Conservation (phyloP, 345 rosid species). For the Corchorus olitorius region DNA sequence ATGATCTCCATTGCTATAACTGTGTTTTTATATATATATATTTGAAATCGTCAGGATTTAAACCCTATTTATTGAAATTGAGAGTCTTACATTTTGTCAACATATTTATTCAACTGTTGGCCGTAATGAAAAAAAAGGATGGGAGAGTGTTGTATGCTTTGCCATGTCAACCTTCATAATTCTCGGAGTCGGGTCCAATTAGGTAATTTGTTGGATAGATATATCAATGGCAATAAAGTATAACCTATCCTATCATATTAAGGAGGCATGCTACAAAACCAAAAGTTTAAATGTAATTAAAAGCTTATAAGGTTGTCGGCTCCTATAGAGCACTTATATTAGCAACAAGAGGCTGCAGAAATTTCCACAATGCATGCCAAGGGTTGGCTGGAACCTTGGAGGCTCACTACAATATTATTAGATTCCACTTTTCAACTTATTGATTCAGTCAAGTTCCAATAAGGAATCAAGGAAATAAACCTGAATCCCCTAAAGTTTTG, state of each 20-base stretch:
- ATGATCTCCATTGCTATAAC: too few species aligned
- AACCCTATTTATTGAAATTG: too few species aligned
- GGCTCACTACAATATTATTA: background rate
- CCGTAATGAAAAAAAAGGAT: too few species aligned
- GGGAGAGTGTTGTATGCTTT: background rate
- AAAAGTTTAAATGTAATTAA: background rate
- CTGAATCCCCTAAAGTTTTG: too few species aligned
- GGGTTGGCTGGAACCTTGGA: background rate
- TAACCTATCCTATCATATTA: background rate
- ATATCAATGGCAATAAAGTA: background rate
- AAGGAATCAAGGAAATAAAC: background rate
- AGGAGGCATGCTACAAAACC: background rate
- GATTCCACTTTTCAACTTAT: background rate
- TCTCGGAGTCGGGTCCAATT: too few species aligned
- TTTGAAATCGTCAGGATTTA: too few species aligned
- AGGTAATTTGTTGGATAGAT: too few species aligned
- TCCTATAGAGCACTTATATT: background rate
- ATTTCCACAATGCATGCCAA: background rate
- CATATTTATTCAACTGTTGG: too few species aligned
- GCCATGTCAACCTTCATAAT: conserved; percentile 10
- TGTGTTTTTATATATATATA: too few species aligned
- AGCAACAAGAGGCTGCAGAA: background rate
- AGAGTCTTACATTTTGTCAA: too few species aligned
- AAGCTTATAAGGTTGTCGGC: conserved; percentile 7
- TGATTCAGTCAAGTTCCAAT: background rate